A percentile compares a stretch with the other conserved stretches of the same genome.
These are phyloP conservation scores for Capsella rubella DNA, from an alignment of 441 rosid genomes.

Conservation along the genomic window DNA sequence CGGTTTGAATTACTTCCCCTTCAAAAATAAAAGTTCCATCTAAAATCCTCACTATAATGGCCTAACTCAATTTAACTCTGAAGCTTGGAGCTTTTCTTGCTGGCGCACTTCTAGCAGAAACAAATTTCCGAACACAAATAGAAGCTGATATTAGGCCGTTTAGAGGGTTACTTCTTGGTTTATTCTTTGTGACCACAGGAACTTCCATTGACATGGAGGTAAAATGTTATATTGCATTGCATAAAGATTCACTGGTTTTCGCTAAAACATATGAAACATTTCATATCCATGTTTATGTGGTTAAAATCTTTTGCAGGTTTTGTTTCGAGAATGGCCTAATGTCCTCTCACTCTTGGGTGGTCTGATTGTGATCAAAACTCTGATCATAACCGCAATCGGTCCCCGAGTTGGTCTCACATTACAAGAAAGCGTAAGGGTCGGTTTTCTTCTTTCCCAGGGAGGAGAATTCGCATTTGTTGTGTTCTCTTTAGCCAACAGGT, in stretches of 20 bases:
- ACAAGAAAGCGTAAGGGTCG: conserved; percentile 90
- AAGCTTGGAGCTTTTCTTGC: conserved; percentile 99
- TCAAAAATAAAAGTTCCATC: conserved; percentile 29
- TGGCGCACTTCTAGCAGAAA: conserved; percentile 93
- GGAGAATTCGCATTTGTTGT: conserved; percentile 98
- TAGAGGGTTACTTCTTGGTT: conserved; percentile 92
- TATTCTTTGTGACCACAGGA: conserved; percentile 96
- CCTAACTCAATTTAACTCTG: conserved; percentile 28
- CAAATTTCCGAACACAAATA: conserved; percentile 93
- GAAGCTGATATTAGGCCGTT: conserved; percentile 99
- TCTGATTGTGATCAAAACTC: conserved; percentile 86
- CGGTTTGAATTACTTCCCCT: conserved; percentile 56
- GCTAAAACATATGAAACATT: neutral
- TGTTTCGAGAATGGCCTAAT: conserved; percentile 93
- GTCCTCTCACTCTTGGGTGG: conserved; percentile 93
- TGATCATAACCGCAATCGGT: conserved; percentile 87
- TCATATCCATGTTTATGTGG: conserved; percentile 29
- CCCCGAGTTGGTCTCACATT: conserved; percentile 93
- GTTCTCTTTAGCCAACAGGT: conserved; percentile 96
- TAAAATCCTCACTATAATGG: conserved; percentile 17
- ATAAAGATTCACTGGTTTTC: conserved; percentile 1
- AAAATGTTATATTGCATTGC: conserved; percentile 25
- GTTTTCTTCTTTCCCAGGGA: conserved; percentile 95
- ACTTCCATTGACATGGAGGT: conserved; percentile 96
- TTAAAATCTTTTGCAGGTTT: conserved; percentile 61